A percentile compares a stretch with the other conserved stretches of the same genome.
These are phyloP conservation scores for Neurospora sp. DNA, from an alignment of 495 filamentous ascomycete genomes.

Conservation along the genomic window DNA sequence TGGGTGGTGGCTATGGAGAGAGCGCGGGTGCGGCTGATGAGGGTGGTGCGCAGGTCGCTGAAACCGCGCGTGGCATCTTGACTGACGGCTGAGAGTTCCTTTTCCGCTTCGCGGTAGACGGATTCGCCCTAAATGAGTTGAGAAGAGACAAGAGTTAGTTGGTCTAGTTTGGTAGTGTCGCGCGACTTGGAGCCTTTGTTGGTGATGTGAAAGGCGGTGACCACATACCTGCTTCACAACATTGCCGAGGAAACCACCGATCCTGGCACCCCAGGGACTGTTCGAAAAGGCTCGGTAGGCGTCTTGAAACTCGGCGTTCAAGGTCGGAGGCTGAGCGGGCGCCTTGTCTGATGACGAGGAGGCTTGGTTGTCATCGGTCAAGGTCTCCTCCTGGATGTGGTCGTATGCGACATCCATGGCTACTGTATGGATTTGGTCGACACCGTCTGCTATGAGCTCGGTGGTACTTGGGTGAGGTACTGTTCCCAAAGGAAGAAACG, in stretches of 20 bases:
- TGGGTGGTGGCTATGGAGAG: constrained; percentile 51
- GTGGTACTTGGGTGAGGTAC: not conserved
- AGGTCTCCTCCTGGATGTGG: constrained; percentile 80
- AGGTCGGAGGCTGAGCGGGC: constrained; percentile 39
- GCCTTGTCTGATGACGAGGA: constrained; percentile 40
- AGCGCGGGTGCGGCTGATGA: constrained; percentile 62
- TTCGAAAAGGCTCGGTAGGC: constrained; percentile 87
- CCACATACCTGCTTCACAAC: constrained; percentile 71
- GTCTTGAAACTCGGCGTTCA: constrained; percentile 87
- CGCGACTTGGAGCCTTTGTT: not conserved
- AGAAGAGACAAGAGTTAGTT: not conserved
- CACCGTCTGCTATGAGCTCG: not conserved
- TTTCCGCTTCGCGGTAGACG: constrained; percentile 72
- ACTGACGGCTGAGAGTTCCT: constrained; percentile 70
- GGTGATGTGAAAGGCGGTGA: not conserved
- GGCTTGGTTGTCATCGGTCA: constrained; percentile 47
- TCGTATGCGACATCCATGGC: constrained; percentile 96
- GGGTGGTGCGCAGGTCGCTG: constrained; percentile 53
- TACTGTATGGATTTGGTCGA: constrained; percentile 2
- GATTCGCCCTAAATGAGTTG: constrained; percentile 55
- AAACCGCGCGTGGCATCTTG: constrained; percentile 80
- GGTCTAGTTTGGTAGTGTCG: not conserved
- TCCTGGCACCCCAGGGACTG: constrained; percentile 79
- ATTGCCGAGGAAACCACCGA: constrained; percentile 81
- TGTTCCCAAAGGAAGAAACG: not conserved